phyloP scores from a whole-genome alignment of 306 rosid species.

The Astragalus membranaceus region DNA sequence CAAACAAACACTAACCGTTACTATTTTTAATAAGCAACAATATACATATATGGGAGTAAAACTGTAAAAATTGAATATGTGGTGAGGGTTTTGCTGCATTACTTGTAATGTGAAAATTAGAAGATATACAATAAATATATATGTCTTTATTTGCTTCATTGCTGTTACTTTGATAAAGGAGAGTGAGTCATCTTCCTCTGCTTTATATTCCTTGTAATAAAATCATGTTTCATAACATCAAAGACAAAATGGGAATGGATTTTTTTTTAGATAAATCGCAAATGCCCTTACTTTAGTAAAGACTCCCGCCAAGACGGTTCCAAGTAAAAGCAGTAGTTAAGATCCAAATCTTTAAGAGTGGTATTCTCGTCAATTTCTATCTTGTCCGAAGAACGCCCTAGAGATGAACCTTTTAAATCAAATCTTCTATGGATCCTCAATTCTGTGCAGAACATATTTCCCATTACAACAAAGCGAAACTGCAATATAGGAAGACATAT shows the following conservation, averaged over 20 bases:
- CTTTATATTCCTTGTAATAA: slow-evolving; percentile 7
- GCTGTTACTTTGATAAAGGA: background rate
- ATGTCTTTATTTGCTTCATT: background rate
- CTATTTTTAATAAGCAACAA: background rate
- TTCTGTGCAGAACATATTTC: slow-evolving; percentile 99
- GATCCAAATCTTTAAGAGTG: slow-evolving; percentile 93
- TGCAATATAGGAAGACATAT: slow-evolving; percentile 35
- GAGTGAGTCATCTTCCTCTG: background rate
- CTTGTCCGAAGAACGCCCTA: slow-evolving; percentile 95
- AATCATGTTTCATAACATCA: background rate
- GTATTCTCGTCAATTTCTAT: slow-evolving; percentile 97
- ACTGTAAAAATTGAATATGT: background rate
- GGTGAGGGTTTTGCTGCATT: background rate
- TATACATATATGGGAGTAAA: no score
- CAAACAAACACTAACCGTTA: background rate
- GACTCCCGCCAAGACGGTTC: slow-evolving; percentile 95
- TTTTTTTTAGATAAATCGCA: background rate
- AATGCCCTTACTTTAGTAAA: slow-evolving; percentile 62
- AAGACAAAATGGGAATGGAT: background rate
- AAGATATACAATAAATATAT: background rate
- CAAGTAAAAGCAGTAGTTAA: slow-evolving; percentile 76
- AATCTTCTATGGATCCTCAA: slow-evolving; percentile 90
- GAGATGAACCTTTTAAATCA: slow-evolving; percentile 95
- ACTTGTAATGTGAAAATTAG: background rate
- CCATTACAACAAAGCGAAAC: slow-evolving; percentile 99